Conservation (phyloP, 2,329 filamentous ascomycete genomes). For the Penicillium rolfsii region DNA sequence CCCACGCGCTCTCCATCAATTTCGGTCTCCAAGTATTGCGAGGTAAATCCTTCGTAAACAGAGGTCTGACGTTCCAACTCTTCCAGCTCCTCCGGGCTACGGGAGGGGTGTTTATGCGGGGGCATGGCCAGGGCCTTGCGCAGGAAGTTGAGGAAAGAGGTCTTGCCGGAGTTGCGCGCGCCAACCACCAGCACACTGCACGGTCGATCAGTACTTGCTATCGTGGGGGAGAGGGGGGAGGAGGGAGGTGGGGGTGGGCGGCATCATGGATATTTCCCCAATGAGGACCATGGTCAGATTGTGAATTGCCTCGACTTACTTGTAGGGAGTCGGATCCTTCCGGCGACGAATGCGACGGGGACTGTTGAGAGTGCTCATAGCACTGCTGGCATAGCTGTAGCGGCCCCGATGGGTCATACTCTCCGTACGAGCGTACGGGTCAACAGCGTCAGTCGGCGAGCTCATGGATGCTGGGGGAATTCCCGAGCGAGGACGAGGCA, state of each 20-base stretch:
- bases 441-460: constrained; percentile 52
- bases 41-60: constrained; percentile 70
- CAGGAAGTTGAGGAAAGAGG: constrained; percentile 94
- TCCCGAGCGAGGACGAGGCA: constrained; percentile 31
- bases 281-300: not conserved
- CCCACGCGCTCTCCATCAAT: constrained; percentile 90
- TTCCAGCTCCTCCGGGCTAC: constrained; percentile 60
- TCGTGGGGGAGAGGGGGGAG: not conserved
- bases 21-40: constrained; percentile 90
- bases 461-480: constrained; percentile 31
- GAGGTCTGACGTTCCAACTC: constrained; percentile 60
- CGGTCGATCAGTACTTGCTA: not conserved
- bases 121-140: constrained; percentile 82
- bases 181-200: constrained; percentile 85
- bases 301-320: constrained; percentile 65
- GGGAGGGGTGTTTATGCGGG: constrained; percentile 70
- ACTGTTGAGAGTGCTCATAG: constrained; percentile 88
- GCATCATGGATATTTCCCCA: no score
- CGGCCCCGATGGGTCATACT: constrained; percentile 97
- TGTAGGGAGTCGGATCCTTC: constrained; percentile 97
- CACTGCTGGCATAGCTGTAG: constrained; percentile 94
- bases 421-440: constrained; percentile 81
- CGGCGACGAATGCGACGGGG: constrained; percentile 87
- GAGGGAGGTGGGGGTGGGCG: not conserved
- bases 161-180: constrained; percentile 86